Conservation (phyloP, 805 yeast species). For the Barnettozyma vustinii region DNA sequence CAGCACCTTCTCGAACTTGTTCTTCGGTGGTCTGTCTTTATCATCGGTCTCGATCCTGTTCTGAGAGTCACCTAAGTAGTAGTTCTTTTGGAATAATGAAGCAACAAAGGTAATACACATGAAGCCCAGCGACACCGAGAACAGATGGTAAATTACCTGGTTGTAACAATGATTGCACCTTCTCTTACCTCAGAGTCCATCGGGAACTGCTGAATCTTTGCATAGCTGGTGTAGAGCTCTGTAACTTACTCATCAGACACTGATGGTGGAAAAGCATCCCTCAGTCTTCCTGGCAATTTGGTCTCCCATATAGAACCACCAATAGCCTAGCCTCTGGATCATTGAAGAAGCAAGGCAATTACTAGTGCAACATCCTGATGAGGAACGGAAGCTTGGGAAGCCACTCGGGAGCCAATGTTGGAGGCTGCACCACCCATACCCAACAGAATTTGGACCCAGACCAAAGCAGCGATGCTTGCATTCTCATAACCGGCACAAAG, state of each 20-base stretch:
- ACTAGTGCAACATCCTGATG: constrained; percentile 34
- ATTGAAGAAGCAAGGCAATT: constrained; percentile 30
- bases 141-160: constrained; percentile 26
- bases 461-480: constrained; percentile 16
- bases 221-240: constrained; percentile 22
- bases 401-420: constrained; percentile 30
- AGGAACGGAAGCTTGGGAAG: constrained; percentile 35
- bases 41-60: constrained; percentile 30
- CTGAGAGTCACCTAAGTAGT: constrained; percentile 32
- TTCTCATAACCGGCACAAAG: constrained; percentile 19
- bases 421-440: constrained; percentile 35
- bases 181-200: constrained; percentile 18
- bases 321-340: constrained; percentile 31
- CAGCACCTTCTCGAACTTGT: constrained; percentile 1
- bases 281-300: constrained; percentile 29
- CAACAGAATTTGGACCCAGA: constrained; percentile 27
- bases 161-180: constrained; percentile 31
- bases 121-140: constrained; percentile 27
- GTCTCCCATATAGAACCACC: constrained; percentile 35
- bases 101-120: constrained; percentile 27
- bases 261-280: constrained; percentile 24
- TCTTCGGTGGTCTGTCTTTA: constrained; percentile 2
- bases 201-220: constrained; percentile 23
- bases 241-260: constrained; percentile 21
- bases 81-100: constrained; percentile 30